A percentile compares a stretch with the other conserved stretches of the same genome.
Conservation (phyloP, 179 eudicot genomes). For the Pouteria campechiana region DNA sequence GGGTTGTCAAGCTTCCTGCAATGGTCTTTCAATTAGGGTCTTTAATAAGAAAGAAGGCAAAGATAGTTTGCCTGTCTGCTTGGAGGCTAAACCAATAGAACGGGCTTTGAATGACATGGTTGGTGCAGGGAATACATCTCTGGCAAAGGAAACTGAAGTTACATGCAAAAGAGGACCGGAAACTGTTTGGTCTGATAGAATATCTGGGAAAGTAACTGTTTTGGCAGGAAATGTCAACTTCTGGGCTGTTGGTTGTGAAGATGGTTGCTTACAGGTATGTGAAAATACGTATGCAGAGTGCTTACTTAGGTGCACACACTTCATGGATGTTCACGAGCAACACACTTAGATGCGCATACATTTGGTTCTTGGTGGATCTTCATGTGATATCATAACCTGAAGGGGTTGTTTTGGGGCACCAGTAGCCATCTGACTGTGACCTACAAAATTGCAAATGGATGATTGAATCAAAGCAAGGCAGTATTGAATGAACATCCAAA, state of each 20-base stretch:
- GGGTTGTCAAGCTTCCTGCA: constrained; percentile 26
- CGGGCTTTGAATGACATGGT: constrained; percentile 71
- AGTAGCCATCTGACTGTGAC: too few species aligned
- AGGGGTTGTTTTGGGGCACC: too few species aligned
- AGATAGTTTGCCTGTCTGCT: constrained; percentile 49
- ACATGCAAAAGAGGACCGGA: constrained; percentile 59
- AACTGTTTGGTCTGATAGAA: constrained; percentile 85
- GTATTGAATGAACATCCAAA: too few species aligned
- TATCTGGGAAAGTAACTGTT: constrained; percentile 84
- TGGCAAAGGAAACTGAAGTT: constrained; percentile 86
- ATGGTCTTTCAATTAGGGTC: constrained; percentile 47
- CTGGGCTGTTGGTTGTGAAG: constrained; percentile 95
- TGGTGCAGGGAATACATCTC: constrained; percentile 49
- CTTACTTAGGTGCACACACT: too few species aligned
- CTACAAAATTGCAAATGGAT: too few species aligned
- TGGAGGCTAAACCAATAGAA: constrained; percentile 86
- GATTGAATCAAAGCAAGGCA: too few species aligned
- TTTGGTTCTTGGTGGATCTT: too few species aligned
- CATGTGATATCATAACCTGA: too few species aligned
- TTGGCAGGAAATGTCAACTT: constrained; percentile 93
- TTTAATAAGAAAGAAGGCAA: constrained; percentile 76
- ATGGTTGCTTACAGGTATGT: constrained; percentile 97
- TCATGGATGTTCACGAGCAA: too few species aligned
- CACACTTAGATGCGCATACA: too few species aligned
- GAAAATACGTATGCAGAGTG: too few species aligned